Evolutionary conservation across 176 grass and related monocot species (phyloP), one percentile per base, ranked within the genome.

Genomic region (Leersia perrieri): DNA sequence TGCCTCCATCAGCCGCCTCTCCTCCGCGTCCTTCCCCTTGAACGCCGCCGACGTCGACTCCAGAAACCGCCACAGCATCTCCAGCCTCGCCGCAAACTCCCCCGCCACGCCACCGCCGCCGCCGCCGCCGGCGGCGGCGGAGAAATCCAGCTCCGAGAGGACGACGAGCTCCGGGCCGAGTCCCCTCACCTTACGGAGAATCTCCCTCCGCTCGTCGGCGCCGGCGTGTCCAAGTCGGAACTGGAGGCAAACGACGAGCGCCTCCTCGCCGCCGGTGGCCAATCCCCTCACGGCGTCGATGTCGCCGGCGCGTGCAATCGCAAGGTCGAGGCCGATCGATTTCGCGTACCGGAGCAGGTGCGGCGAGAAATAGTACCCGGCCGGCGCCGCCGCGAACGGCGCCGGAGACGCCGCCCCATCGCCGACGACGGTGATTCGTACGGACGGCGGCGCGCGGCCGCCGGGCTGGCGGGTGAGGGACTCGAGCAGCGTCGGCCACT

Each of bases 401-500:
- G 75, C 78, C 10, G 83, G 55, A 23, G 80, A 32, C 0, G 70
- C 47, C 11, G 63, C 62, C 20, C 33, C 8, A 8, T 29, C 15
- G 1, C 38, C 83, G 1, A 69, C 88, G 40, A 93, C 51, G 31
- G 90, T 93, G 42, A 98, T 90, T 11, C 86, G 86, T 25, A 98
- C 81, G 9, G 91, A 87, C 0, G 86, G 78, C 26, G 90, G 90
- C 1, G 81, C 58, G 40, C 82, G 33, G 1, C 88, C 70, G 12
- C 88, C 79, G 2, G 82, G 79, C 61, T 82, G 63, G 23, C 87
- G 88, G 14, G 90, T 92, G 27, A 99, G 88, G 18, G 96, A 90
- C 63, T 99, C 92, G 20, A 99, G 84, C n/a, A 99, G 89, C 63
- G 96, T 99, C 27, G 96, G 96, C 96, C 96, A 99, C 85, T 99